These are phyloP conservation scores for Saraca asoca DNA, from an alignment of 331 rosid genomes.

Conservation along the genomic window DNA sequence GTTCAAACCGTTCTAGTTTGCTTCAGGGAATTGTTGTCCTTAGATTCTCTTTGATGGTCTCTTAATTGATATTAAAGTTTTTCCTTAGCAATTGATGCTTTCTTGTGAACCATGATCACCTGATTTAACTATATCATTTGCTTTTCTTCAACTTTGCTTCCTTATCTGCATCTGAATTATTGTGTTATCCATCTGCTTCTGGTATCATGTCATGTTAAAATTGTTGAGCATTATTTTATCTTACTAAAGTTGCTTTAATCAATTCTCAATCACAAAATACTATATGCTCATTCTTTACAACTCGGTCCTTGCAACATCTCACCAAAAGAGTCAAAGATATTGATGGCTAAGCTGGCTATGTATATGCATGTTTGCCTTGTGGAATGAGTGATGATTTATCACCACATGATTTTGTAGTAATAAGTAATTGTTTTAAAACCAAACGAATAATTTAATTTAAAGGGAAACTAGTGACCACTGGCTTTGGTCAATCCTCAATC, in stretches of 20 bases:
- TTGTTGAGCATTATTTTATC: constrained; percentile 23
- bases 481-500: too few relatives aligned
- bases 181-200: constrained; percentile 29
- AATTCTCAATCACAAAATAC: not conserved
- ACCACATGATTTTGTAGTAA: too few relatives aligned
- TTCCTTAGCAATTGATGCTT: constrained; percentile 66
- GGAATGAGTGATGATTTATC: too few relatives aligned
- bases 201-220: constrained; percentile 18
- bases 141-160: constrained; percentile 29
- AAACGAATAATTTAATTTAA: too few relatives aligned
- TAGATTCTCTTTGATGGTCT: constrained; percentile 47
- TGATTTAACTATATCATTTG: constrained; percentile 34
- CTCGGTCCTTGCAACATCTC: too few relatives aligned
- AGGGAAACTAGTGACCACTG: too few relatives aligned
- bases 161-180: constrained; percentile 17
- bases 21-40: constrained; percentile 50
- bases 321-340: too few relatives aligned
- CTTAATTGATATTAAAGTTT: constrained; percentile 39
- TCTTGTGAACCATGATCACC: constrained; percentile 60
- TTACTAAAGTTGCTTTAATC: constrained; percentile 20
- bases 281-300: not conserved
- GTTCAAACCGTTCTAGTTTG: constrained; percentile 47
- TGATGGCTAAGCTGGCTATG: too few relatives aligned
- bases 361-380: too few relatives aligned
- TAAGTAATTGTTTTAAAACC: too few relatives aligned